Percentiles rank a stretch among this genome's conserved stretches.
These are phyloP conservation scores for Yarrowia sp. DNA, from an alignment of 805 yeast species.

Conservation along the genomic window DNA sequence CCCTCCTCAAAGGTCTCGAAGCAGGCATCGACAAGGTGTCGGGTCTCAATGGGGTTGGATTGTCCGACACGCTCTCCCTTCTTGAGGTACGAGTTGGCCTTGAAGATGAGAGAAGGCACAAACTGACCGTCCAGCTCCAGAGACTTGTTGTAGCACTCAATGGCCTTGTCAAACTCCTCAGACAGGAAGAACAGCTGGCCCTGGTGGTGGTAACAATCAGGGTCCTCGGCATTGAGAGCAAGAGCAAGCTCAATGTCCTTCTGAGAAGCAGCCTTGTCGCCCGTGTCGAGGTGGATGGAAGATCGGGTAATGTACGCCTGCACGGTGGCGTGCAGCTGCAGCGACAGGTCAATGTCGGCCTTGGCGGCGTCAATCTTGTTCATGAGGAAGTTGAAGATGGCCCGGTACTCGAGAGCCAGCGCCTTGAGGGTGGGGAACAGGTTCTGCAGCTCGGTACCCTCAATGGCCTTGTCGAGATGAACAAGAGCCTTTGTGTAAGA, in stretches of 20 bases:
- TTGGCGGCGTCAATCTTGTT: slow-evolving; percentile 67
- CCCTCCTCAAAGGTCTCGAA: slow-evolving; percentile 30
- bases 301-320: slow-evolving; percentile 82
- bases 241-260: slow-evolving; percentile 71
- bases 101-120: slow-evolving; percentile 53
- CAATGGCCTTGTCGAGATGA: slow-evolving; percentile 40
- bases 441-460: slow-evolving; percentile 39
- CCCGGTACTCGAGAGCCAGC: slow-evolving; percentile 78
- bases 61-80: slow-evolving; percentile 21
- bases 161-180: slow-evolving; percentile 70
- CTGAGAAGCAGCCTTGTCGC: slow-evolving; percentile 57
- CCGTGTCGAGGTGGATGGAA: slow-evolving; percentile 76
- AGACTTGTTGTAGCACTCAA: slow-evolving; percentile 70
- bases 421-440: slow-evolving; percentile 40
- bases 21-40: slow-evolving; percentile 13
- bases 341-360: slow-evolving; percentile 60
- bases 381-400: slow-evolving; percentile 80
- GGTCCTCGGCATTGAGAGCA: slow-evolving; percentile 61
- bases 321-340: slow-evolving; percentile 63
- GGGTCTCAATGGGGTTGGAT: slow-evolving; percentile 16
- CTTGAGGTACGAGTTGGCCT: slow-evolving; percentile 27
- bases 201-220: slow-evolving; percentile 88
- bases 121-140: slow-evolving; percentile 70
- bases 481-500: slow-evolving; percentile 63
- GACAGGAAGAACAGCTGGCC: slow-evolving; percentile 88